Base-by-base conservation (phyloP, 2,329 filamentous ascomycete genomes). In the Septoria petroselini region DNA sequence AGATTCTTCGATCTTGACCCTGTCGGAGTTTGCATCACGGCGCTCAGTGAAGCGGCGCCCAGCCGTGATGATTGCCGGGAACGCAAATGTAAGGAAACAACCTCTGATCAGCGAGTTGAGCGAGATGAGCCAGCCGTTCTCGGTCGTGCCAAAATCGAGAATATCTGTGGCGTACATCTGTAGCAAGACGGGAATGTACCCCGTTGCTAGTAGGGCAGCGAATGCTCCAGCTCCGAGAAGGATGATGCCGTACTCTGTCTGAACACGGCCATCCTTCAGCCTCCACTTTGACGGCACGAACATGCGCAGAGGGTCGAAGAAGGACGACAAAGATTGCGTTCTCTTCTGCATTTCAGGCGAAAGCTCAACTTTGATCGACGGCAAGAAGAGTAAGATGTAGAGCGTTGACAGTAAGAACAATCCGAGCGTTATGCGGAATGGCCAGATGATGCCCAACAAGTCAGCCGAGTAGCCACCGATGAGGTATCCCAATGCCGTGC, bases 191-290 rank as follows among this genome's bases (percentile, higher is more conserved):
- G 82, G 80, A 0, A 84, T 82, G 48, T 85, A 88, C 1, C 82
- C 83, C 0, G 84, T 86, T 0, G 84, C 83, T 1, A 86, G 73
- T 62, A 87, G 82, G 0, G 80, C 83, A 0, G 85, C 67, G 51
- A 86, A 88, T 2, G 85, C 82, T 1, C 84, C 84, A 0, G 74
- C 68, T 15, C 81, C 84, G 2, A 88, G 75, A 1, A 86, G 77
- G 2, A 84, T 67, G 0, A 85, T 75, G 1, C 84, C 83, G 18
- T 80, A 80, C 54, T 86, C 80, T 14, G 68, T 79, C 41, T 68
- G 70, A 4, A 76, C 59, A 1, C 68, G 70, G 1, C 84, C 84
- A 41, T 75, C 72, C 0, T 61, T 58, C 0, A 81, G 66, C 0
- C 75, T 68, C 59, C 83, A 74, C 40, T 71, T 76, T 55, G 81